A percentile compares a stretch with the other conserved stretches of the same genome.
These are phyloP conservation scores for Juglanconis juglandina DNA, from an alignment of 2,329 filamentous ascomycete species.

Conservation along the genomic window DNA sequence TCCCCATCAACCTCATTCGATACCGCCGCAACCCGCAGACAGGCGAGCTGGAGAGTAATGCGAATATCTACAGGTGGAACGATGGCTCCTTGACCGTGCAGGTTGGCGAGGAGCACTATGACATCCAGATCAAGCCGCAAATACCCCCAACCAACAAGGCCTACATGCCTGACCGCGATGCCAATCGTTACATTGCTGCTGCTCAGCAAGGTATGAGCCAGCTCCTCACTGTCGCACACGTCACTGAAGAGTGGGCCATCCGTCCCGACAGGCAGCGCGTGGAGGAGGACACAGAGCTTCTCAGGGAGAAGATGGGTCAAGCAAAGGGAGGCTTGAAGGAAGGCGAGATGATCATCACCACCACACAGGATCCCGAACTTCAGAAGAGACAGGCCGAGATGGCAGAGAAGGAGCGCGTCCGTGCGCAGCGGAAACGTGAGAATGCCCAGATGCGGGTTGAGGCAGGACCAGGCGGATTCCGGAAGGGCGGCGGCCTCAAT, in stretches of 20 bases:
- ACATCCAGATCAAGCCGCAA: conserved; percentile 67
- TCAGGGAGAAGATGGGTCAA: conserved; percentile 63
- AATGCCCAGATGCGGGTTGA: conserved; percentile 64
- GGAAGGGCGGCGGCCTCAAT: conserved; percentile 46
- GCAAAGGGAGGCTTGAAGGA: conserved; percentile 43
- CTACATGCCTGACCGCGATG: conserved; percentile 66
- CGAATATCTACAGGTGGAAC: conserved; percentile 72
- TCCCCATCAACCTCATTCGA: conserved; percentile 64
- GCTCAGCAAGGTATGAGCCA: conserved; percentile 66
- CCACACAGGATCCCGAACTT: conserved; percentile 71
- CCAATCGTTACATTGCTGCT: conserved; percentile 72
- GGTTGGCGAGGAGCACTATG: conserved; percentile 73
- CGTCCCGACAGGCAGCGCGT: conserved; percentile 49
- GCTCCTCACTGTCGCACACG: conserved; percentile 70
- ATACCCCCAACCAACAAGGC: conserved; percentile 58
- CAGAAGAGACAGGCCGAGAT: conserved; percentile 70
- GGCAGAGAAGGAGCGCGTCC: conserved; percentile 70
- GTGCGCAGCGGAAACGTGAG: conserved; percentile 63
- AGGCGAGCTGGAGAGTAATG: conserved; percentile 68
- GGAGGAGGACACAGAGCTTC: conserved; percentile 58
- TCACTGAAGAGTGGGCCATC: conserved; percentile 69
- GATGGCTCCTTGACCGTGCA: conserved; percentile 74
- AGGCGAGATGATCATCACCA: conserved; percentile 64
- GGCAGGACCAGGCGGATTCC: conserved; percentile 49
- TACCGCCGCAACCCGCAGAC: conserved; percentile 67